Evolutionary conservation across 106 monocot genomes (phyloP).

Genomic region (Cymbidium sinense): DNA sequence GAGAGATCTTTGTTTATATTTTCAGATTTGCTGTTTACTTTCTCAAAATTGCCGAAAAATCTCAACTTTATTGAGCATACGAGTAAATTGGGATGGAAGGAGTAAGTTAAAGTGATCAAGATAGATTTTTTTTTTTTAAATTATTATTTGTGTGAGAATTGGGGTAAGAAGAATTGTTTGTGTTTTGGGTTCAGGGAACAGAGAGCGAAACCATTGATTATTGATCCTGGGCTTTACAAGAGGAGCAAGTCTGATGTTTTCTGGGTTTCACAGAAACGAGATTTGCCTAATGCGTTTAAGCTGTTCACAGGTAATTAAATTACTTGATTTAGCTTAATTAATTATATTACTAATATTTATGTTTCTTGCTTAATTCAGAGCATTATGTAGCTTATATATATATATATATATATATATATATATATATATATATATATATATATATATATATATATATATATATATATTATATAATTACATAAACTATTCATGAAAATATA

Average conservation of each 20-base stretch:
- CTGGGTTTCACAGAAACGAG: slow-evolving; percentile 46
- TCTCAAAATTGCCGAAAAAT: slow-evolving; percentile 60
- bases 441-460: no score
- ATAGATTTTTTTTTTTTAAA: no score
- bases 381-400: not conserved
- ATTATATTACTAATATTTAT: not conserved
- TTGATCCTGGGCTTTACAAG: slow-evolving; percentile 79
- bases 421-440: no score
- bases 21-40: slow-evolving; percentile 53
- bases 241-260: slow-evolving; percentile 50
- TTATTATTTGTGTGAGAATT: not conserved
- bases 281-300: slow-evolving; percentile 65
- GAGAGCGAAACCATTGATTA: slow-evolving; percentile 62
- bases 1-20: not conserved
- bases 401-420: no score
- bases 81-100: slow-evolving; percentile 72
- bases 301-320: slow-evolving; percentile 62
- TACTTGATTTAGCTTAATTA: not conserved
- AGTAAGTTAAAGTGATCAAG: slow-evolving; percentile 29
- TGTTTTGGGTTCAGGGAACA: slow-evolving; percentile 27
- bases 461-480: no score
- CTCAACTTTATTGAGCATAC: slow-evolving; percentile 73
- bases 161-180: not conserved
- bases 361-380: not conserved
- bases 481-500: no score